Base-by-base conservation (phyloP, 192 early-diverging fungal genomes). In the Coemansia guatemalensis region DNA sequence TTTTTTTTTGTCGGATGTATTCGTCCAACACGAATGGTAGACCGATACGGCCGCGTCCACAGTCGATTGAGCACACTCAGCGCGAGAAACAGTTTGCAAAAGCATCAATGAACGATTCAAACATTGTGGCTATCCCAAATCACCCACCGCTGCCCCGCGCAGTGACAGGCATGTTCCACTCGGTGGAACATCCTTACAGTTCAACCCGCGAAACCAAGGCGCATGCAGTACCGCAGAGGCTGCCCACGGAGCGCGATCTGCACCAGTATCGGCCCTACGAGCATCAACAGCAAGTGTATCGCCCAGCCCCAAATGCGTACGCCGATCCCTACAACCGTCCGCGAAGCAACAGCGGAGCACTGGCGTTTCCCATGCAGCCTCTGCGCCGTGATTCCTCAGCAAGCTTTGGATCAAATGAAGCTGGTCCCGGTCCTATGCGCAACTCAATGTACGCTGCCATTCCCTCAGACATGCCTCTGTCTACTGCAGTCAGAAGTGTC, bases 141-240 rank as follows among this genome's bases (percentile, higher is more conserved):
- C 68, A 80, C 50, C 77, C 77, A 29, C 77, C 77, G 9, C 48
- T 80, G 61, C 77, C 77, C 21, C 67, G 68, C 22, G 69, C 49
- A 20, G 77, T 74, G 27, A 63, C 77, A 8, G 77, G 77, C 5
- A 55, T 74, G 18, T 80, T 80, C 57, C 71, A 69, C 17, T 54
- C 68, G 1, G 64, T 50, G 8, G 77, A 73, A 50, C 71, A 69
- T 14, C 71, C 64, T 8, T 60, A 63, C 20, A 41, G 49, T 9
- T 51, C 61, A 17, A 27, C 71, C 5, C 64, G 59, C 12, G 50
- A 68, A 23, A 62, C 55, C 62, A 78, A 73, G 55, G 35, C 59
- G 23, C 51, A 66, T 8, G 23, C 18, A 20, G 35, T 41, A 9
- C 70, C 35, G 33, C 69, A 71, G 58, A 56, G 58, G 35, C 59